Evolutionary conservation across 805 yeast genomes (phyloP).

Genomic region (Zygoascus tannicola): DNA sequence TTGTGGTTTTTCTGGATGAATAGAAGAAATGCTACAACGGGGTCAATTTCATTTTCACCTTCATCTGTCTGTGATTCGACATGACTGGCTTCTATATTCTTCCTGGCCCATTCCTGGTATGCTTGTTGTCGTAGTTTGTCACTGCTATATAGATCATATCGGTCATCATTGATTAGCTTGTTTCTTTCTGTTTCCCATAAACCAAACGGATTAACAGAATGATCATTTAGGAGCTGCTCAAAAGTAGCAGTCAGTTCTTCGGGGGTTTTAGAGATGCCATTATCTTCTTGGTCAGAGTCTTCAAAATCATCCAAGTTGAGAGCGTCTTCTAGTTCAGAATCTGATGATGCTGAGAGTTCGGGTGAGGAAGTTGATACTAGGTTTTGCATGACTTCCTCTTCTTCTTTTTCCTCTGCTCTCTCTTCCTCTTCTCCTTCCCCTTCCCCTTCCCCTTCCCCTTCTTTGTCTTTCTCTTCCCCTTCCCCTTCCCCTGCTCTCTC

Average conservation of each 20-base stretch:
- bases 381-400: constrained; percentile 2
- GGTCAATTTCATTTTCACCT: constrained; percentile 6
- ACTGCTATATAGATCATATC: constrained; percentile 30
- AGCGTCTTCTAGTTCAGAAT: constrained; percentile 14
- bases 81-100: constrained; percentile 8
- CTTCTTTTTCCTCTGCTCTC: constrained; percentile 1
- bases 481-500: constrained; percentile 2
- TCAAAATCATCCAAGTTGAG: constrained; percentile 17
- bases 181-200: constrained; percentile 41
- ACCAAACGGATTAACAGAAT: constrained; percentile 35
- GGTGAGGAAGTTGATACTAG: constrained; percentile 7
- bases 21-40: constrained; percentile 22
- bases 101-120: constrained; percentile 39
- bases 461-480: constrained; percentile 4
- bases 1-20: constrained; percentile 23
- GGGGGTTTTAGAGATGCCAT: constrained; percentile 11
- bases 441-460: constrained; percentile 11
- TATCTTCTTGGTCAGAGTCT: constrained; percentile 16
- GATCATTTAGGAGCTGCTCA: constrained; percentile 28
- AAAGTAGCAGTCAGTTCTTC: constrained; percentile 22
- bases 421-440: constrained; percentile 7
- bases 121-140: constrained; percentile 30
- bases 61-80: not conserved
- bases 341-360: not conserved
- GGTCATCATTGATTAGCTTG: constrained; percentile 35